Conservation (phyloP, 2,329 filamentous ascomycete genomes). For the Eutypella sp. region DNA sequence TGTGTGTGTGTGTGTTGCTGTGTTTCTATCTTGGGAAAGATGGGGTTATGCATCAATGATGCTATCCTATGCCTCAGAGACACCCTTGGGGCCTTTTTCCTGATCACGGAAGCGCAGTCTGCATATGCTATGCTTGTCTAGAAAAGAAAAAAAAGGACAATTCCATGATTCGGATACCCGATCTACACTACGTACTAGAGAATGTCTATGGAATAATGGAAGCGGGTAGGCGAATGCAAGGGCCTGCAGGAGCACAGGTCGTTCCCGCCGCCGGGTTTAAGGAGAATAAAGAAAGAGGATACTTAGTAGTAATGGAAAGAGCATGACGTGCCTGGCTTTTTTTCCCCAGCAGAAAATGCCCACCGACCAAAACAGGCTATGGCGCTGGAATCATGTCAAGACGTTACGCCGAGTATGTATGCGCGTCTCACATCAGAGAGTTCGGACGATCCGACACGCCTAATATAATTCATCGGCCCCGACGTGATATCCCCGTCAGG, state of each 20-base stretch:
- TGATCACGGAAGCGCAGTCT: too few relatives aligned
- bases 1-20: neutral
- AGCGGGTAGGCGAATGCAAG: neutral
- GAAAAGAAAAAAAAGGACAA: neutral
- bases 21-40: too few relatives aligned
- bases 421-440: neutral
- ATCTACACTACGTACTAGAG: neutral
- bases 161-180: neutral
- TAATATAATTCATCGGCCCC: neutral
- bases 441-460: neutral
- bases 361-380: too few relatives aligned
- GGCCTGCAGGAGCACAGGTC: neutral
- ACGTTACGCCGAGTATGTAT: neutral
- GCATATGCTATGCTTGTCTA: neutral
- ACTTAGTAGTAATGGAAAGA: too few relatives aligned
- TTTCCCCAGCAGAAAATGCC: too few relatives aligned
- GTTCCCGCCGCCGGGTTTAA: too few relatives aligned
- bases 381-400: too few relatives aligned
- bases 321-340: too few relatives aligned
- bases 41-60: neutral
- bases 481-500: neutral
- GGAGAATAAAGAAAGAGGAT: too few relatives aligned
- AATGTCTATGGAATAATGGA: neutral
- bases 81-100: neutral
- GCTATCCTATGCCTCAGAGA: neutral